Percentiles rank a stretch among this genome's conserved stretches.
Evolutionary conservation across 495 filamentous ascomycete genomes (phyloP).

Genomic region (Hypoxylon rickii): DNA sequence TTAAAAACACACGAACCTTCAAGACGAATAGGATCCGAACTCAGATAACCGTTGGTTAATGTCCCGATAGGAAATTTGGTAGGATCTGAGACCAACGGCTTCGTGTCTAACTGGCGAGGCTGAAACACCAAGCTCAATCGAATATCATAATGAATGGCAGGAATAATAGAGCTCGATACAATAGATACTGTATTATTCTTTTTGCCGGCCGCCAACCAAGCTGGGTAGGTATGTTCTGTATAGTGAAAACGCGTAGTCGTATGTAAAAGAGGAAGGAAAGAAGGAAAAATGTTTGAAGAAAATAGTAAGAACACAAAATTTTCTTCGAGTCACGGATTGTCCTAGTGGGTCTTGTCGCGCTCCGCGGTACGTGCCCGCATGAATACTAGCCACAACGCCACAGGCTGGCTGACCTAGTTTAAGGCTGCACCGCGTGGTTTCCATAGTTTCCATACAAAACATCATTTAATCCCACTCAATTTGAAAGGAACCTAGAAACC

Average conservation of each 20-base stretch:
- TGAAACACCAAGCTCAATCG: not conserved
- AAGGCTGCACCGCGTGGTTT: too few relatives aligned
- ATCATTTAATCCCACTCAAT: constrained; percentile 4
- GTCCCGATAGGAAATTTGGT: too few relatives aligned
- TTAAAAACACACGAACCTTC: constrained; percentile 41
- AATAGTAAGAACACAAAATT: constrained; percentile 30
- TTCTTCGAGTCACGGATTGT: not conserved
- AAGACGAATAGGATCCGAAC: too few relatives aligned
- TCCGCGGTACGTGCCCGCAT: not conserved
- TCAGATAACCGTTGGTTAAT: too few relatives aligned
- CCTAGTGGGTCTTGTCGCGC: not conserved
- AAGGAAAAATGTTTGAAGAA: not conserved
- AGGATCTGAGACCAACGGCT: not conserved
- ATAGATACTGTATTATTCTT: not conserved
- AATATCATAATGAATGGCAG: too few relatives aligned
- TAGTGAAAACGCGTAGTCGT: too few relatives aligned
- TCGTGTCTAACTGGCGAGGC: not conserved
- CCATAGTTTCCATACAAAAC: constrained; percentile 25
- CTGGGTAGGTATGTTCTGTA: too few relatives aligned
- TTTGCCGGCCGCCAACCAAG: too few relatives aligned
- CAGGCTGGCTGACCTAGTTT: not conserved
- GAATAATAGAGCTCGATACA: too few relatives aligned
- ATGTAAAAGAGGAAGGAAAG: not conserved
- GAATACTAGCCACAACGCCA: not conserved
- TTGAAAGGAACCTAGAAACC: not conserved